Evolutionary conservation across 2,329 filamentous ascomycete species (phyloP).

Genomic region (Stachybotrys chartarum): DNA sequence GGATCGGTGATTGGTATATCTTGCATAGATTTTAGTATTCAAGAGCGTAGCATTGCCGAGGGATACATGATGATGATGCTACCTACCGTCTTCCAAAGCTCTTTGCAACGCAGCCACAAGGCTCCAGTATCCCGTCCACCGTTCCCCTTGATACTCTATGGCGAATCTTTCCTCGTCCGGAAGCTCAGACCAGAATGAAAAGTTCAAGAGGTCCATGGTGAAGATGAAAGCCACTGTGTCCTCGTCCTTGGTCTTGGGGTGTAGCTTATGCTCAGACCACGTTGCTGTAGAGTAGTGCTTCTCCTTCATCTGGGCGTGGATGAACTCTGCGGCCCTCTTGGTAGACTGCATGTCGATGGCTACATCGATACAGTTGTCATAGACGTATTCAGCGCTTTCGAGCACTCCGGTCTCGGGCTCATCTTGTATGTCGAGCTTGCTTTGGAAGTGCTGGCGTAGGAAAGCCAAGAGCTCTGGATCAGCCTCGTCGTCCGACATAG

Average conservation of each 20-base stretch:
- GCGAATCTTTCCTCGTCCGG: constrained; percentile 68
- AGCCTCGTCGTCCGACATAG: constrained; percentile 86
- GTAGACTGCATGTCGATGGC: constrained; percentile 77
- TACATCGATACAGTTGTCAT: constrained; percentile 88
- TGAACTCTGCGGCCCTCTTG: constrained; percentile 72
- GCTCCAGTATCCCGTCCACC: constrained; percentile 94
- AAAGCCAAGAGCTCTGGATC: constrained; percentile 84
- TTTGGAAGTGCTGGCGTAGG: constrained; percentile 70
- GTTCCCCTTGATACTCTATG: constrained; percentile 71
- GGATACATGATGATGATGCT: not conserved
- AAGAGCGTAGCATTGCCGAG: not conserved
- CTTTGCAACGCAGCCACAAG: constrained; percentile 80
- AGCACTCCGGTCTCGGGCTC: constrained; percentile 77
- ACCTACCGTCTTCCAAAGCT: constrained; percentile 72
- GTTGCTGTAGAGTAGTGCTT: constrained; percentile 76
- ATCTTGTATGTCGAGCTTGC: constrained; percentile 44
- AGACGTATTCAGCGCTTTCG: constrained; percentile 75
- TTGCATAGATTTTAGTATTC: constrained; percentile 21
- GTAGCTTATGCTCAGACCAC: constrained; percentile 85
- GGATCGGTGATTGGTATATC: constrained; percentile 84
- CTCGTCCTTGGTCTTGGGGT: constrained; percentile 77
- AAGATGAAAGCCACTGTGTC: constrained; percentile 87
- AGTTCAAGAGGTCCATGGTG: constrained; percentile 94
- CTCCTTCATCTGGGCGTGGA: constrained; percentile 76
- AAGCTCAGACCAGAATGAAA: constrained; percentile 86